Conservation (phyloP, 2,329 filamentous ascomycete species). For the Ceratocystis eucalypticola region DNA sequence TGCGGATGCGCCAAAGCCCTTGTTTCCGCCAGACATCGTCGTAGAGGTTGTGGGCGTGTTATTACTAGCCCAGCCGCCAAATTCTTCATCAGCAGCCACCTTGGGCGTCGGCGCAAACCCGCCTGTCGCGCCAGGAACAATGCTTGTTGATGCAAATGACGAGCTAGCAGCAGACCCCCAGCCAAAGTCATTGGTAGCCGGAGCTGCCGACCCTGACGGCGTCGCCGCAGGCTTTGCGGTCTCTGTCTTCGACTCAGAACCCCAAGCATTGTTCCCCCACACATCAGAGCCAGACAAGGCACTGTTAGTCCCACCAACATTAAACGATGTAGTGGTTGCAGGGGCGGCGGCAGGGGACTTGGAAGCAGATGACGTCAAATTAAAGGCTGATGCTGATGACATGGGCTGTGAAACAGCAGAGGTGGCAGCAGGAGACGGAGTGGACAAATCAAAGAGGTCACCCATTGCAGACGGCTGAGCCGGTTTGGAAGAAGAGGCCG, state of each 20-base stretch:
- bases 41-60: constrained; percentile 30
- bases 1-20: constrained; percentile 34
- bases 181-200: constrained; percentile 43
- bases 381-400: constrained; percentile 58
- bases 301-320: constrained; percentile 29
- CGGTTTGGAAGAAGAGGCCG: constrained; percentile 29
- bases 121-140: constrained; percentile 48
- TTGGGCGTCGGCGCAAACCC: constrained; percentile 53
- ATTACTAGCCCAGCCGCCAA: constrained; percentile 85
- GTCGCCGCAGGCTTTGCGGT: constrained; percentile 39
- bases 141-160: constrained; percentile 44
- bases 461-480: constrained; percentile 48
- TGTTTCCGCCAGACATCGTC: constrained; percentile 40
- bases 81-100: constrained; percentile 82
- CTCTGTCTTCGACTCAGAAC: constrained; percentile 35
- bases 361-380: constrained; percentile 45
- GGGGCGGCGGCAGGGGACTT: constrained; percentile 30
- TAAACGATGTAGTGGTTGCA: constrained; percentile 17
- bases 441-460: constrained; percentile 69
- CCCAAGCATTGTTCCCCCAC: constrained; percentile 83
- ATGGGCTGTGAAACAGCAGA: constrained; percentile 31
- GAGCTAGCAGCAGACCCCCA: constrained; percentile 35
- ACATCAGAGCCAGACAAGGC: constrained; percentile 49
- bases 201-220: constrained; percentile 26
- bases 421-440: constrained; percentile 35